Conservation (phyloP, 768 basidiomycete genomes). For the Lyophyllum decastes region DNA sequence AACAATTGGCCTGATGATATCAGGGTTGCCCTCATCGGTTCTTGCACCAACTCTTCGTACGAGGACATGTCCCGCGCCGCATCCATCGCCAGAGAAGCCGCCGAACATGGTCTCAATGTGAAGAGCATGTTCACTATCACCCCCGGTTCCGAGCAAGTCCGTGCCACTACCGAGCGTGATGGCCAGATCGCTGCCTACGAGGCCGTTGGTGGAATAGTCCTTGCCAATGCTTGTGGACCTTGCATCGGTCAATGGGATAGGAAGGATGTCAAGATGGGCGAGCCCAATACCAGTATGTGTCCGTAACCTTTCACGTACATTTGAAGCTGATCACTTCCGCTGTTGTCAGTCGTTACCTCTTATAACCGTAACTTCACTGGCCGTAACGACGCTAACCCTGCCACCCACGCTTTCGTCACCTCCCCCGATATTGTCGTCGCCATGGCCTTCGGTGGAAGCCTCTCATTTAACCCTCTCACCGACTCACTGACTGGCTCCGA, state of each 20-base stretch:
- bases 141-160: conserved; percentile 97
- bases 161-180: conserved; percentile 96
- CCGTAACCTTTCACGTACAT: background rate
- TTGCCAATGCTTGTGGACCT: conserved; percentile 98
- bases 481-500: conserved; percentile 86
- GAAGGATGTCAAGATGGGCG: conserved; percentile 95
- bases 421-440: conserved; percentile 96
- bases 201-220: conserved; percentile 84
- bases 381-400: conserved; percentile 99
- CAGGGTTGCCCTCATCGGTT: conserved; percentile 97
- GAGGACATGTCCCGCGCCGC: conserved; percentile 99
- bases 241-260: conserved; percentile 99
- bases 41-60: conserved; percentile 99
- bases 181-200: conserved; percentile 91
- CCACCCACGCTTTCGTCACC: conserved; percentile 95
- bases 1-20: conserved; percentile 97
- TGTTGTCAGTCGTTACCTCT: conserved; percentile 83
- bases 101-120: conserved; percentile 80
- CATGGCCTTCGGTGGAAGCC: conserved; percentile 90
- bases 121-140: conserved; percentile 98
- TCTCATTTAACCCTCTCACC: conserved; percentile 95
- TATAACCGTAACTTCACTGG: conserved; percentile 99
- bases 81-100: conserved; percentile 88
- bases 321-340: conserved; percentile 10
- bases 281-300: conserved; percentile 87